These are phyloP conservation scores for Durotheca rogersii DNA, from an alignment of 495 filamentous ascomycete species.

Conservation along the genomic window DNA sequence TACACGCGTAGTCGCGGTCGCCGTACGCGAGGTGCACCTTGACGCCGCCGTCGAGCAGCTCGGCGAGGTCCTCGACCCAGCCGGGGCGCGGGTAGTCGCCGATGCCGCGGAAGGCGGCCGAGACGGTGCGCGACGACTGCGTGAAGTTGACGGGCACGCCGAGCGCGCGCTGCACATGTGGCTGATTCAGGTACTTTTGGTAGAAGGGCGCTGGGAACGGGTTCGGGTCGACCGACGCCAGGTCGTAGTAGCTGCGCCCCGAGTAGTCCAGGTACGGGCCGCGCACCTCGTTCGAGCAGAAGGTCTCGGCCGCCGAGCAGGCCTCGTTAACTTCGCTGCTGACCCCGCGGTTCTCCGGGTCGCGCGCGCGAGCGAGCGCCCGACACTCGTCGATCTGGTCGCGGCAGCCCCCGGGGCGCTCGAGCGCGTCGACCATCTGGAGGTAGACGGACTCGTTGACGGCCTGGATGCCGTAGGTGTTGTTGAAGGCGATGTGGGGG, in stretches of 20 bases:
- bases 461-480: conserved; percentile 69
- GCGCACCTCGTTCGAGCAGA: conserved; percentile 49
- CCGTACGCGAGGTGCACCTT: conserved; percentile 69
- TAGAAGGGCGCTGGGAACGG: conserved; percentile 60
- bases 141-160: conserved; percentile 69
- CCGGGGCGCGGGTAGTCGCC: conserved; percentile 54
- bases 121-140: conserved; percentile 52
- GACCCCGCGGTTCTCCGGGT: conserved; percentile 51
- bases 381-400: conserved; percentile 54
- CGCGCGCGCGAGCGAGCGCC: conserved; percentile 40
- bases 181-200: conserved; percentile 61
- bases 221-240: conserved; percentile 49
- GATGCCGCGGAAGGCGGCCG: conserved; percentile 52
- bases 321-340: conserved; percentile 51
- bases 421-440: conserved; percentile 38
- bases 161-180: conserved; percentile 62
- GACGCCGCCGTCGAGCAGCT: conserved; percentile 55
- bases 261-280: conserved; percentile 46
- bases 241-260: conserved; percentile 62
- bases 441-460: conserved; percentile 57
- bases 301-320: conserved; percentile 42
- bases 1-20: conserved; percentile 62
- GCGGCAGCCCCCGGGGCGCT: conserved; percentile 49
- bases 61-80: conserved; percentile 50
- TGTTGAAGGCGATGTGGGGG: conserved; percentile 67